Percentiles rank a stretch among this genome's conserved stretches.
phyloP scores from a whole-genome alignment of 2,329 filamentous ascomycete genomes.

The Dactylonectria macrodidyma region DNA sequence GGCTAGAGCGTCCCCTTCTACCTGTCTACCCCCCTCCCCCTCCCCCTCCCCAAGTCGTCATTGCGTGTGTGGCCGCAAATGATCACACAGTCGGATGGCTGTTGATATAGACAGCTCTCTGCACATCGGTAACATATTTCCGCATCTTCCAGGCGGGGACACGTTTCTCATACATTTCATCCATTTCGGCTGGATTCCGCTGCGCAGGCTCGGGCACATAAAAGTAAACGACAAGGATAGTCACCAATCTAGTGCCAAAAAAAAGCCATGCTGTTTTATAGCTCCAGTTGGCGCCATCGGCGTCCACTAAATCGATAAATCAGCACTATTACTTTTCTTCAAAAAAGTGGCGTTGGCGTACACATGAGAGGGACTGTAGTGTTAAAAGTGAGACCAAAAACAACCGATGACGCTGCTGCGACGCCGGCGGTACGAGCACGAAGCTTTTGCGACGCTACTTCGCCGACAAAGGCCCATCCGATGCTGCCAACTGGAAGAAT shows the following conservation, averaged over 20 bases:
- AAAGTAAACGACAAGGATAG: conserved; percentile 10
- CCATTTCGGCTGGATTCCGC: conserved; percentile 38
- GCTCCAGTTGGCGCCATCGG: background rate
- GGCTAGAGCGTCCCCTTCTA: too few relatives aligned
- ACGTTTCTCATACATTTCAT: conserved; percentile 38
- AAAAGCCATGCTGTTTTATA: background rate
- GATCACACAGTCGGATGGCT: too few relatives aligned
- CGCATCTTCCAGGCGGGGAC: conserved; percentile 34
- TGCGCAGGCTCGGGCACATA: conserved; percentile 24
- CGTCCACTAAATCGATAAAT: background rate
- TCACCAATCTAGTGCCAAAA: conserved; percentile 6
- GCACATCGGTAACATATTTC: conserved; percentile 34
- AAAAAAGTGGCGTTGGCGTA: background rate
- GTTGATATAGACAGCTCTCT: background rate
- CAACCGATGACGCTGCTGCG: background rate
- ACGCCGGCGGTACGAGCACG: background rate
- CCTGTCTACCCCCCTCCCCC: too few relatives aligned
- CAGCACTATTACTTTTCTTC: background rate
- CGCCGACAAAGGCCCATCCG: background rate
- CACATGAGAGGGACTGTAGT: background rate
- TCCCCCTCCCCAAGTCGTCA: too few relatives aligned
- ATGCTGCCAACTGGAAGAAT: background rate
- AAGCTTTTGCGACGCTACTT: background rate
- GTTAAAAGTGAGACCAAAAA: background rate
- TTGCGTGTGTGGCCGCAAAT: too few relatives aligned